Percentiles rank a stretch among this genome's conserved stretches.
These are phyloP conservation scores for Acrodontium crateriforme DNA, from an alignment of 2,329 filamentous ascomycete genomes.

Conservation along the genomic window DNA sequence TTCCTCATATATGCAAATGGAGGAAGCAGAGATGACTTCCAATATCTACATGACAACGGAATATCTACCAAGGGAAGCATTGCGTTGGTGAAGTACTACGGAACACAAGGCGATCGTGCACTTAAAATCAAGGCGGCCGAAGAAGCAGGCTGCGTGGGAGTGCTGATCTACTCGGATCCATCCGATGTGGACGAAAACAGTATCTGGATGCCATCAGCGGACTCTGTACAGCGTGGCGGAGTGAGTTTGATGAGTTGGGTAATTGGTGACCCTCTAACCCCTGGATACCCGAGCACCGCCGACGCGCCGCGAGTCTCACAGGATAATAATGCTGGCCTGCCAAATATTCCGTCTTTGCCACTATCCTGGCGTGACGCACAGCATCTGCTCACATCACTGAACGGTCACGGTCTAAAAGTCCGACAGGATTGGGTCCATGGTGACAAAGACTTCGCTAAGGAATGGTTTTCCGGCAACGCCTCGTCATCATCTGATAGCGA, in stretches of 20 bases:
- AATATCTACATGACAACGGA: slow-evolving; percentile 53
- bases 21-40: slow-evolving; percentile 73
- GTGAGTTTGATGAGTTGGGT: slow-evolving; percentile 74
- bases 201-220: background rate
- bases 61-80: slow-evolving; percentile 68
- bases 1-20: slow-evolving; percentile 88
- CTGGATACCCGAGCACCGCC: slow-evolving; percentile 64
- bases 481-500: slow-evolving; percentile 34
- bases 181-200: slow-evolving; percentile 59
- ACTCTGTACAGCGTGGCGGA: slow-evolving; percentile 57
- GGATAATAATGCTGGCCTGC: slow-evolving; percentile 57
- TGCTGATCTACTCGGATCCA: slow-evolving; percentile 86
- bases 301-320: slow-evolving; percentile 52
- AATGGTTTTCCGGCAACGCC: slow-evolving; percentile 73
- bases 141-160: slow-evolving; percentile 70
- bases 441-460: slow-evolving; percentile 46
- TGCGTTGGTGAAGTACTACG: slow-evolving; percentile 69
- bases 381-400: slow-evolving; percentile 58
- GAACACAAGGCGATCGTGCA: slow-evolving; percentile 55
- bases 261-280: slow-evolving; percentile 81
- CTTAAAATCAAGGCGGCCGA: slow-evolving; percentile 87
- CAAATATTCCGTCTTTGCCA: slow-evolving; percentile 78
- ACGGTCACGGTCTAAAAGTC: slow-evolving; percentile 58
- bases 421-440: slow-evolving; percentile 62
- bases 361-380: slow-evolving; percentile 83